Evolutionary conservation across 192 early-diverging fungal species (phyloP), one percentile per base, ranked within the genome.

Genomic region (Umbelopsis isabellina): DNA sequence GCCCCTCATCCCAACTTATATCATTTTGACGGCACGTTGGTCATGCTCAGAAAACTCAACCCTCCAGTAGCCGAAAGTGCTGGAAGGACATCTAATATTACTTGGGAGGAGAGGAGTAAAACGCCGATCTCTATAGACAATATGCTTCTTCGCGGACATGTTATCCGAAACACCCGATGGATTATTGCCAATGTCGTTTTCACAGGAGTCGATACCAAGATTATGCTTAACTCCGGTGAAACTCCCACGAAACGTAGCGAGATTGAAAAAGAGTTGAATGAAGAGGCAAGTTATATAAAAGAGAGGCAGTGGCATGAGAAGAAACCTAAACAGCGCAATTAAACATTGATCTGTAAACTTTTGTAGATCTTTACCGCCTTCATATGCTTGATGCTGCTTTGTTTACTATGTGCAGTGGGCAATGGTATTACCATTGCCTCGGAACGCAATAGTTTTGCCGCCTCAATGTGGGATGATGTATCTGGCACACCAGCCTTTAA

Each of bases 151-250:
- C 87, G 97, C 48, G 97, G 95, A 15, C 95, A 94, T 79, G 85
- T 91, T 5, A 74, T 98, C 33, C 83, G 94, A 45, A 98, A 98
- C 81, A 97, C 95, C 0, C 88, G 90, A 65, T 98, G 94, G 93
- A 83, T 91, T 9, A 87, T 96, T 68, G 95, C 94, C 2, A 52
- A 95, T 0, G 90, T 92, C 12, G 64, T 96, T 10, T 93, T 86
- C 65, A 97, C 97, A 3, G 97, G 97, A 21, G 80, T 83, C 6
- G 92, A 96, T 68, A 94, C 95, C 51, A 98, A 97, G 73, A 95
- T 97, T 68, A 90, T 92, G 78, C 83, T 94, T 20, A 97, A 97
- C 80, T 89, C 95, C 27, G 95, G 95, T 15, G 87, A 89, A 44
- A 94, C 95, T 6, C 95, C 95, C 7, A 91, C 85, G 51, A 98